Evolutionary conservation across 2,329 filamentous ascomycete genomes (phyloP).

Genomic region (Microdochium paspali): DNA sequence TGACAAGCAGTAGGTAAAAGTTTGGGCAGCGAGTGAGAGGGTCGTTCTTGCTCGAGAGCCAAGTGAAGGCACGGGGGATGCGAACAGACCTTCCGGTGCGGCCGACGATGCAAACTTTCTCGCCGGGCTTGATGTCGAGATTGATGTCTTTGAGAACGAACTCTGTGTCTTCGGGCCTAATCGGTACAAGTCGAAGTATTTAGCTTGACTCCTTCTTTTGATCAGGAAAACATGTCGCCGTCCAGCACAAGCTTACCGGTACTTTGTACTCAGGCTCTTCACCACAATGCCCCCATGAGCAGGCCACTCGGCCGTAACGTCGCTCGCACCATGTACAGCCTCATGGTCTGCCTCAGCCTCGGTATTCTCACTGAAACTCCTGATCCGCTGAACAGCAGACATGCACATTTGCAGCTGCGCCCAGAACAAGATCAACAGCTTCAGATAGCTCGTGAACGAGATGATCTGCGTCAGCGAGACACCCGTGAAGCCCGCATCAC

Average conservation of each 20-base stretch:
- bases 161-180: background rate
- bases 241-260: constrained; percentile 14
- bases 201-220: background rate
- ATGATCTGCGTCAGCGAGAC: constrained; percentile 12
- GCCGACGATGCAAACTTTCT: constrained; percentile 8
- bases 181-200: background rate
- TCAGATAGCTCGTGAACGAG: constrained; percentile 9
- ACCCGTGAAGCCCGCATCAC: constrained; percentile 10
- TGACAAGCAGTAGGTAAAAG: too few relatives aligned
- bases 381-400: constrained; percentile 11
- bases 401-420: constrained; percentile 15
- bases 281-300: constrained; percentile 4
- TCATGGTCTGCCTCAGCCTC: background rate
- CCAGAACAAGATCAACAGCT: constrained; percentile 11
- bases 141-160: constrained; percentile 2
- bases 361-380: constrained; percentile 1
- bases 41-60: too few relatives aligned
- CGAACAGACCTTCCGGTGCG: constrained; percentile 5
- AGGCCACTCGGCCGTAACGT: constrained; percentile 16
- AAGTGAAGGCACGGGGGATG: too few relatives aligned
- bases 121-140: constrained; percentile 1
- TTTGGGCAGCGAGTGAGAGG: too few relatives aligned
- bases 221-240: constrained; percentile 6
- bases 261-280: constrained; percentile 10
- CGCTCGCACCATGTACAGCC: background rate